These are phyloP conservation scores for Durusdinium trenchii DNA, from an alignment of 73 alveolate genomes.

Conservation along the genomic window DNA sequence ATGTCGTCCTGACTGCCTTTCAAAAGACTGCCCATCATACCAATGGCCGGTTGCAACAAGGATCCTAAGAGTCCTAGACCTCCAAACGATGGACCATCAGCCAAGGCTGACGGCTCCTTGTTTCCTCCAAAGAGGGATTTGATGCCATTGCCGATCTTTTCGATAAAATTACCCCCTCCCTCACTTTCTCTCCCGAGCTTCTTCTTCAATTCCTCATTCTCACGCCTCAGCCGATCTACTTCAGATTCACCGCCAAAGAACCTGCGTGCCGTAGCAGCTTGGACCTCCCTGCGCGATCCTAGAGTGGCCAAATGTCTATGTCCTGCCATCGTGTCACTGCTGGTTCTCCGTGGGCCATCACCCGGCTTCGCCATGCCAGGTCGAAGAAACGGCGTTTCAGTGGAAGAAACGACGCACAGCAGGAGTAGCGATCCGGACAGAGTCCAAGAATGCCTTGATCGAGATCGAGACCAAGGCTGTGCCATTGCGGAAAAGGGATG, in stretches of 20 bases:
- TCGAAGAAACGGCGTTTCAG: no score
- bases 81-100: neutral
- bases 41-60: conserved; percentile 36
- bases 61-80: conserved; percentile 32
- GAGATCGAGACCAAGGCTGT: no score
- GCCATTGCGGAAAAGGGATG: no score
- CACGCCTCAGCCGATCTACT: conserved; percentile 17
- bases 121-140: conserved; percentile 10
- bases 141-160: conserved; percentile 54
- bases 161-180: neutral
- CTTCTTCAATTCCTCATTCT: conserved; percentile 71
- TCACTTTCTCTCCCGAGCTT: neutral
- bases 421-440: no score
- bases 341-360: no score
- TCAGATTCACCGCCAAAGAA: conserved; percentile 21
- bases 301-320: neutral
- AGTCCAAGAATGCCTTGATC: no score
- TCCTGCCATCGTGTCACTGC: no score
- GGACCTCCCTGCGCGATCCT: neutral
- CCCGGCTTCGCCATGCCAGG: no score
- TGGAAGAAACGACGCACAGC: no score
- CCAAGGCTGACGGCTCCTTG: conserved; percentile 1
- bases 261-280: neutral
- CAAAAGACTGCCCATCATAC: conserved; percentile 66
- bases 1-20: conserved; percentile 75